Evolutionary conservation across 1,139 yeast species (phyloP), one percentile per base, ranked within the genome.

Genomic region (Diutina neorugosa): DNA sequence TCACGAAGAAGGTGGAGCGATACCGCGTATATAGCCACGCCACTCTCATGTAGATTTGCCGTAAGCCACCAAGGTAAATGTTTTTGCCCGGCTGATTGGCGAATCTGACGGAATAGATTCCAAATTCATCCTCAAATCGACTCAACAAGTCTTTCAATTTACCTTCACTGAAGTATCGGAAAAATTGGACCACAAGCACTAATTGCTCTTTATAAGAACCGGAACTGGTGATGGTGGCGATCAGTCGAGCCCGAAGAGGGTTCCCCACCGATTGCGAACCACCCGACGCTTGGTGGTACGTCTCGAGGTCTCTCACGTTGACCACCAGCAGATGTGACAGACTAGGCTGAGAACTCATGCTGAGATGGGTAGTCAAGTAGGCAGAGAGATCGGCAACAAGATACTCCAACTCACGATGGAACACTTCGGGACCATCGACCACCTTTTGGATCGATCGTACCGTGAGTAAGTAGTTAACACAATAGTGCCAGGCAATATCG

Each of bases 61-160:
- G 21, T 7, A 46, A 27, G 20, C 50, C 50, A 6, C 16, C 7
- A 7, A 46, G 16, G 27, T 27, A 46, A 5, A 27, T 18, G 12
- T 9, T 14, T 14, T 46, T 46, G 14, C 50, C 50, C n/a, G 50
- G 23, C 21, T 46, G 50, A n/a, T 46, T 34, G 31, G 40, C 50
- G 18, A 46, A 46, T 4, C 40, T 20, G n/a, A 14, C 5, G 21
- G 18, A 20, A 14, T 11, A 44, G 31, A 19, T 16, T 9, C 25
- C 48, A 8, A 21, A 44, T 9, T 44, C 34, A 9, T 21, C 34
- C 12, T 44, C 48, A 14, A 12, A 8, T 23, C 19, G 31, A 14
- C 19, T 12, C 11, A 46, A 11, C n/a, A 46, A n/a, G 37, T n/a
- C 20, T 7, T 16, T 9, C 16, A 46, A 16, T 7, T n/a, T 16